phyloP scores from a whole-genome alignment of 441 rosid species.

The Erysimum cheiri region DNA sequence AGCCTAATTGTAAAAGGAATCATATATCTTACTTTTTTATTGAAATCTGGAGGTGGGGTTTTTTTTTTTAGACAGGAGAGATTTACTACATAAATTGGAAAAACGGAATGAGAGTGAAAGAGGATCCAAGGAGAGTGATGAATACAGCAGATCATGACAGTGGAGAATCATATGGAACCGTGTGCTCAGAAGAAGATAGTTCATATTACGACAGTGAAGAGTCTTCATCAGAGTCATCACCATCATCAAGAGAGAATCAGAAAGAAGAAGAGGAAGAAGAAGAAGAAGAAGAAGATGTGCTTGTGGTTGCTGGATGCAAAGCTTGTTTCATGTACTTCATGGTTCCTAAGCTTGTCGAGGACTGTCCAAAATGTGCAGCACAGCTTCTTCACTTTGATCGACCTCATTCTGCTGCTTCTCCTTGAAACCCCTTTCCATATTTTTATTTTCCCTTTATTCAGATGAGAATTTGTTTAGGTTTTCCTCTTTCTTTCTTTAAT shows the following conservation, averaged over 20 bases:
- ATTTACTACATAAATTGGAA: constrained; percentile 92
- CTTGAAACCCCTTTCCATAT: constrained; percentile 39
- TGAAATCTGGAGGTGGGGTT: constrained; percentile 42
- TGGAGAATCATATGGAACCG: constrained; percentile 49
- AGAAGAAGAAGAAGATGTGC: constrained; percentile 62
- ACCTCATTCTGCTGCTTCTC: constrained; percentile 56
- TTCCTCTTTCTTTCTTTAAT: constrained; percentile 2
- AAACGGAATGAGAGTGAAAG: constrained; percentile 78
- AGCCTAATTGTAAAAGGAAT: constrained; percentile 20
- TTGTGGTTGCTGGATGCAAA: constrained; percentile 97
- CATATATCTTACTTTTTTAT: constrained; percentile 29
- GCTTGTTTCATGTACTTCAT: constrained; percentile 96
- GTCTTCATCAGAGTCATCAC: constrained; percentile 46
- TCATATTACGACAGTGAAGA: constrained; percentile 53
- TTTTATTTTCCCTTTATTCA: constrained; percentile 11
- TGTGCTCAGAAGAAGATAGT: constrained; percentile 67
- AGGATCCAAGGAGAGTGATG: constrained; percentile 69
- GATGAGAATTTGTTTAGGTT: constrained; percentile 38
- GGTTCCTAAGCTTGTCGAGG: constrained; percentile 89
- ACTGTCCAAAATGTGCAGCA: constrained; percentile 87
- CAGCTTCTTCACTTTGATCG: constrained; percentile 92
- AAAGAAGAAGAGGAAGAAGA: constrained; percentile 37
- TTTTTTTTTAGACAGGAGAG: constrained; percentile 74
- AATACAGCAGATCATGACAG: constrained; percentile 46
- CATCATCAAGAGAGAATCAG: constrained; percentile 43